Evolutionary conservation across 2,329 filamentous ascomycete species (phyloP), one percentile per base, ranked within the genome.

Genomic region (Penicillium sp.): DNA sequence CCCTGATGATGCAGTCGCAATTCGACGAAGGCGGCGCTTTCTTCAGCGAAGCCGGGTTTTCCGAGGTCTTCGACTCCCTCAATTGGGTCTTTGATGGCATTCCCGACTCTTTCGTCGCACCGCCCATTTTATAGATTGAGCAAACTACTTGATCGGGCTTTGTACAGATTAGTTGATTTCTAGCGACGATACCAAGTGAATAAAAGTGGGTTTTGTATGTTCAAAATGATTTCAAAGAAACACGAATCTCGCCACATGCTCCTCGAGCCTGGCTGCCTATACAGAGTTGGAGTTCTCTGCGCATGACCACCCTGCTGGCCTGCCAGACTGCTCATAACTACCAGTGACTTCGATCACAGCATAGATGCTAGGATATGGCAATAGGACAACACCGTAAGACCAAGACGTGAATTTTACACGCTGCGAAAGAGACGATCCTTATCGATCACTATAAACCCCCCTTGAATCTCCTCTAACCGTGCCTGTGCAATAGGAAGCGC

Each of bases 1-100:
- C 63, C 3, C 49, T 73, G 59, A 67, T 75, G 39, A 63, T 73
- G 21, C 62, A 71, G 5, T 50, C 67, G 10, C 69, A 72, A 38
- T 74, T 74, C 47, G 71, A 73, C 38, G 70, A 73, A 54, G 63
- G 67, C 31, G 68, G 67, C 36, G 68, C 67, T 2, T 74, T 75
- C 34, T 72, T 75, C 55, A 70, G 66, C 29, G 72, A 74, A 48
- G 67, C 77, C 55, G 81, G 81, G 61, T 88, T 90, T 57, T 83
- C 82, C 40, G 83, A 89, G 55, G 90, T 94, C 58, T 96, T 95
- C 69, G 91, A 96, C 73, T 90, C 92, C 0, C 83, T 96, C 61
- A 90, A 92, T 70, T 96, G 92, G 92, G 92, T 95, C 78, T 80
- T 96, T 63, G 92, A 96, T 69, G 90, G 90, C 14, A 82, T 92